Conservation (phyloP, 495 filamentous ascomycete species). For the Penicillium lagena region DNA sequence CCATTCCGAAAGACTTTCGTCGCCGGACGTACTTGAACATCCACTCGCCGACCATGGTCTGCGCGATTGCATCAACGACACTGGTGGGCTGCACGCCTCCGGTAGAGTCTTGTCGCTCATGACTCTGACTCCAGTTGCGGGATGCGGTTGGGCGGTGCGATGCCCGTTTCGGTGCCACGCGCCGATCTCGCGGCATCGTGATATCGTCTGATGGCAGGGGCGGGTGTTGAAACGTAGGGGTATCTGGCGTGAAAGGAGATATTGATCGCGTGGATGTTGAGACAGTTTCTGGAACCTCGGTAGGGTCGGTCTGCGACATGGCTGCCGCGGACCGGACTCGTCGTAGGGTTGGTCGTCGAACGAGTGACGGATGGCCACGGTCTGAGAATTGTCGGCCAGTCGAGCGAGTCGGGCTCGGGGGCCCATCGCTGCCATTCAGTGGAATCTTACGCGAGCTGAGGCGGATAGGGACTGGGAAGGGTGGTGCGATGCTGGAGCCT, state of each 20-base stretch:
- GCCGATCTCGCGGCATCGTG: slow-evolving; percentile 42
- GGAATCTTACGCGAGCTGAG: slow-evolving; percentile 78
- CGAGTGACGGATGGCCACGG: slow-evolving; percentile 23
- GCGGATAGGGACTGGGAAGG: slow-evolving; percentile 86
- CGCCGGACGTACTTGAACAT: slow-evolving; percentile 98
- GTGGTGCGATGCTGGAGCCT: slow-evolving; percentile 47
- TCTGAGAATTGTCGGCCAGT: slow-evolving; percentile 37
- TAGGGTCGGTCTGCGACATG: slow-evolving; percentile 45
- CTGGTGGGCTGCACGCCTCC: slow-evolving; percentile 63
- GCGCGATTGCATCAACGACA: slow-evolving; percentile 96
- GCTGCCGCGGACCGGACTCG: slow-evolving; percentile 78
- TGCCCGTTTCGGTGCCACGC: slow-evolving; percentile 8
- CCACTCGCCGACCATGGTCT: slow-evolving; percentile 99
- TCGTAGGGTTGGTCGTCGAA: slow-evolving; percentile 50
- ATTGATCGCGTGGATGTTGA: slow-evolving; percentile 62
- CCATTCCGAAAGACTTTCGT: slow-evolving; percentile 77
- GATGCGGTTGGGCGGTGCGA: slow-evolving; percentile 16
- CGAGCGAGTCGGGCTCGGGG: slow-evolving; percentile 68
- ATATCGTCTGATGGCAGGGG: slow-evolving; percentile 70
- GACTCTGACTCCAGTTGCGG: slow-evolving; percentile 10
- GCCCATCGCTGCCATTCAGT: slow-evolving; percentile 67
- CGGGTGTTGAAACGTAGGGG: slow-evolving; percentile 54
- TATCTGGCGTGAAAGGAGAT: slow-evolving; percentile 60
- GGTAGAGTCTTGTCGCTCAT: slow-evolving; percentile 44
- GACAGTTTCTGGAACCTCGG: slow-evolving; percentile 44